Evolutionary conservation across 2,329 filamentous ascomycete species (phyloP), one percentile per base, ranked within the genome.

Genomic region (Hypoxylon rubiginosum): DNA sequence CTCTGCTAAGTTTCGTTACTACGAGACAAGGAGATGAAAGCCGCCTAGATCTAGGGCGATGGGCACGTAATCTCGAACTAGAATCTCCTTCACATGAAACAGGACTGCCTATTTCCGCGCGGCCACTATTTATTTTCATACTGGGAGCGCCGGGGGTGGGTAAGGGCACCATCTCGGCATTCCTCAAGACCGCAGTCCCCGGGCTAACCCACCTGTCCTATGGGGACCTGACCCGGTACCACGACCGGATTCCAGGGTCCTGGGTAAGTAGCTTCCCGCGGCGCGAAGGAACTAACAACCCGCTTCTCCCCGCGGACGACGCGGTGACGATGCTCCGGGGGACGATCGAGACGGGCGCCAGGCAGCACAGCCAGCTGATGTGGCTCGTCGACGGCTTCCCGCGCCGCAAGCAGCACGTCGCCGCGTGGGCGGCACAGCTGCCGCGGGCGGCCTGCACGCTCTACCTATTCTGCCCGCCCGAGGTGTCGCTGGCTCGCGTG

Each of bases 311-410:
- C 2, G 50, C 68, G 3, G 34, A 26, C 21, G 64, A 19, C 4
- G 68, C 67, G 2, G 67, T 66, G 9, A 54, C n/a, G 2, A 46
- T 72, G 10, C 45, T 74, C 5, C 57, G 58, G 2, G 53, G 66
- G 11, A 64, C 60, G 2, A 72, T 73, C n/a, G 52, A 64, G 15
- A 19, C 57, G n/a, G 71, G 71, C 3, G 51, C 56, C 2, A 7
- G 6, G 15, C 45, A 17, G 7, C 43, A 41, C 13, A 60, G 64
- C 8, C 67, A 71, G 52, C 30, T 48, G 15, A 61, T 49, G 13
- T 74, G 70, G 71, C 54, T 73, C 5, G 19, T 73, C 3, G 71
- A 74, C 43, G 68, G 69, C 1, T 74, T 72, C 46, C 71, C 72
- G 2, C 67, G 71, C 2, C 50, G 15, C 11, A 46, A 63, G 19